These are phyloP conservation scores for Aspergillus steynii DNA, from an alignment of 495 filamentous ascomycete species.

Conservation along the genomic window DNA sequence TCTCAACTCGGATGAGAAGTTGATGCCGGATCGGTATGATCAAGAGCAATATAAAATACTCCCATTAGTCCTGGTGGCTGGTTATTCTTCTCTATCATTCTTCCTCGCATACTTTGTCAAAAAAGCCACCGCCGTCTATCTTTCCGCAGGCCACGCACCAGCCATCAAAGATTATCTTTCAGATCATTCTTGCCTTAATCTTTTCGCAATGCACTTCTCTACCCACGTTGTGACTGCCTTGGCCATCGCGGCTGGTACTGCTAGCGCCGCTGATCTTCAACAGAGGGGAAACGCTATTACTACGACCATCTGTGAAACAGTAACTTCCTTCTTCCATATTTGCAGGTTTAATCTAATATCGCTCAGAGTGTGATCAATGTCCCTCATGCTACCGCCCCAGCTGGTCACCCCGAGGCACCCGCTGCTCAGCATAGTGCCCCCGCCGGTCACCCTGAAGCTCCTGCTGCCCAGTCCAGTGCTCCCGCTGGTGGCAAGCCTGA, in stretches of 20 bases:
- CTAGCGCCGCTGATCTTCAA: slow-evolving; percentile 11
- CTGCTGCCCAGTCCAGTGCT: neutral
- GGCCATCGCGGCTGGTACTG: slow-evolving; percentile 23
- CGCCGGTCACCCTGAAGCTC: slow-evolving; percentile 1
- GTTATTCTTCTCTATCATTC: neutral
- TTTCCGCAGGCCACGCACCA: neutral
- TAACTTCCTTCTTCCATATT: neutral
- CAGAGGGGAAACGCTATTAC: slow-evolving; percentile 4
- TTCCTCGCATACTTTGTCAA: neutral
- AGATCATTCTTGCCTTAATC: neutral
- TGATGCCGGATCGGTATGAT: neutral
- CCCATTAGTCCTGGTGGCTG: neutral
- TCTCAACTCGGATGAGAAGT: neutral
- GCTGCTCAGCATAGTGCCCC: neutral
- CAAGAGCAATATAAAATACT: neutral
- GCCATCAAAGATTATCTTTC: neutral
- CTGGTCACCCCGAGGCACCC: slow-evolving; percentile 1
- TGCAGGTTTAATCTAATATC: neutral
- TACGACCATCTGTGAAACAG: slow-evolving; percentile 12
- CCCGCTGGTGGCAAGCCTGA: neutral
- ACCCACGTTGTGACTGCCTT: slow-evolving; percentile 16
- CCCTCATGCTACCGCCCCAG: slow-evolving; percentile 4
- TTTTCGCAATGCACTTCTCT: slow-evolving; percentile 21
- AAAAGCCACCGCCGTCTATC: neutral
- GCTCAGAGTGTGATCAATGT: neutral